Evolutionary conservation across 495 filamentous ascomycete species (phyloP), one percentile per base, ranked within the genome.

Genomic region (Hypomontagnella monticulosa): DNA sequence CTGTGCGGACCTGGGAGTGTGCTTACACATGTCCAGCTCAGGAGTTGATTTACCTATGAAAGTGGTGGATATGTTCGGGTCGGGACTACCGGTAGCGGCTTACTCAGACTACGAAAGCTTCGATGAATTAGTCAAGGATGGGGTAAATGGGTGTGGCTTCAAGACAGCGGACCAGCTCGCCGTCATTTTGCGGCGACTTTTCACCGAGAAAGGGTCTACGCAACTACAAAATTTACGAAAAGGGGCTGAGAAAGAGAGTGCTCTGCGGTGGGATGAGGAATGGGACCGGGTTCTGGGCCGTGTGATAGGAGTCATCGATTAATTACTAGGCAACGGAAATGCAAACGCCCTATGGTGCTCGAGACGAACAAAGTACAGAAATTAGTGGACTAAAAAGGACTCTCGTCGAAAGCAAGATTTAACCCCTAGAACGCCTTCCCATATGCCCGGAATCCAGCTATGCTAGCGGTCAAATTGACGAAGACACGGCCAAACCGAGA

Each of bases 41-140:
- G 95, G 95, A 2, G 92, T 99, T 0, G 95, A 99, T 78, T 78
- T 99, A 18, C 95, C 95, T 0, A 99, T 99, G 95, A 99, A 99
- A 78, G 93, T 99, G 6, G 93, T 99, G 4, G 95, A 99, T 70
- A 95, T 99, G 91, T 97, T 98, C 71, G 95, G 95, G 0, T 89
- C 92, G 0, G 95, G 95, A 0, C 76, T 99, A 50, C 95, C 95
- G 0, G 96, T 99, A 3, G 89, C 88, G 1, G 95, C 93, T 16
- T 97, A 93, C 85, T 82, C 79, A 16, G 83, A 82, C 6, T 97
- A 93, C 67, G 86, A 92, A 73, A 92, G 92, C 49, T 97, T 94
- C 85, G 83, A 85, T 15, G 93, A 97, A 78, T 76, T 97, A 51
- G 91, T 97, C 3, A 88, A 82, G 16, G 92, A 97, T 69, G 90